Base-by-base conservation (phyloP, 2,329 filamentous ascomycete genomes). In the Pestalotiopsis fici region DNA sequence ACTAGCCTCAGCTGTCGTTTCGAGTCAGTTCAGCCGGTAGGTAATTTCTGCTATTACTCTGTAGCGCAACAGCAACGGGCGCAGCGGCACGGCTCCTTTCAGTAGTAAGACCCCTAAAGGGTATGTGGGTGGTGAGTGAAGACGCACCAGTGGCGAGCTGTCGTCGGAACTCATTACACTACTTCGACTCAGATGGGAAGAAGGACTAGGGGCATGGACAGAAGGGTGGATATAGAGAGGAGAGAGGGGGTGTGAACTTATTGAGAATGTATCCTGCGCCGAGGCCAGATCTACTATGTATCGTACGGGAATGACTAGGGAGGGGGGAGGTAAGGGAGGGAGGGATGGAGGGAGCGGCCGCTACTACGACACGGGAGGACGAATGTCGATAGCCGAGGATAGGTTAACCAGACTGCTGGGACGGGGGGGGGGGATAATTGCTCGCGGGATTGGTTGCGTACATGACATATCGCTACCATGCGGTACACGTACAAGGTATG, bases 391-490 rank as follows among this genome's bases (percentile, higher is more conserved):
- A 54, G 61, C 61, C 61, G 61, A 55, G 15, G 18, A 64, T 64
- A 55, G 61, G 39, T 64, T 54, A 64, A 64, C 61, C 61, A 64
- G 47, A 64, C 61, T 55, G 61, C 28, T 55, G 61, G 61, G 61
- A 64, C 61, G 23, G 47, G 21, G 39, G 43, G 43, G 15, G 43
- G 43, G n/a, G n/a, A n/a, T n/a, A 50, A 50, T 50, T 50, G 43
- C n/a, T 50, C 43, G 43, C 43, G 43, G 43, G 21, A 21, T 27
- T 35, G 35, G 35, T 61, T 35, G 28, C 59, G n/a, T 27, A 57
- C 55, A 57, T 57, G 55, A 27, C 55, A 57, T 23, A 15, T 23
- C 27, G 23, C 13, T 7, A 18, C n/a, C n/a, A 27, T 35, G 31
- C n/a, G n/a, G n/a, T n/a, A n/a, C n/a, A n/a, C n/a, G n/a, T n/a